Evolutionary conservation across 1,284 basidiomycete genomes (phyloP), one percentile per base, ranked within the genome.

Genomic region (Pascua sp.): DNA sequence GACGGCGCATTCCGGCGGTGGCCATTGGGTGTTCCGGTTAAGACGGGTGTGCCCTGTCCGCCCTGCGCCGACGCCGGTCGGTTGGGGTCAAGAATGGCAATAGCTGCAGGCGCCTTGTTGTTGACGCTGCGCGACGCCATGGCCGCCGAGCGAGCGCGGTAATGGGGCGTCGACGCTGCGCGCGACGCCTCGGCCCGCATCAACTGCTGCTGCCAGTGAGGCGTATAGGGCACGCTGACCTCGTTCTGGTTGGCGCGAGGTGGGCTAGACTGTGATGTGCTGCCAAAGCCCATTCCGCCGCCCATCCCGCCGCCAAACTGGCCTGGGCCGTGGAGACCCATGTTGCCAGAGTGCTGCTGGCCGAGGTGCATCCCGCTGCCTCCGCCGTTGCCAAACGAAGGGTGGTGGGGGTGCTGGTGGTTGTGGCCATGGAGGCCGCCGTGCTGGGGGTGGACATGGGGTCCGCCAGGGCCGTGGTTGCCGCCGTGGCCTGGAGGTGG

Each of bases 101-200:
- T 68, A 11, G 80, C 76, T 9, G 77, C 73, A 5, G 60, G 77
- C 24, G 24, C 24, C 24, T 32, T 32, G 71, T 79, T 80, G 52
- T 79, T 78, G 39, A 78, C 77, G 54, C 79, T 80, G 40, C 82
- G 73, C 8, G 80, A 80, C 11, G 81, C 80, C 54, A 83, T 76
- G 40, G 82, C 81, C 13, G 82, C 81, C 17, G 82, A 80, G 24
- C 82, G 71, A 13, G 82, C 82, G 32, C 82, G 80, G 64, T 83
- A 81, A 64, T 84, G 82, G 0, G 82, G 80, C 13, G 81, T 77
- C 9, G 76, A 76, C 2, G 81, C 77, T 48, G 78, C 71, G 44
- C 82, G 73, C n/a, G 81, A 82, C 41, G 80, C 76, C 63, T 77
- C 71, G 15, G 71, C 72, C 38, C 66, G 59, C 48, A 73, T 18